phyloP scores from a whole-genome alignment of 2,329 filamentous ascomycete genomes.

The Pestalotiopsis sp. region DNA sequence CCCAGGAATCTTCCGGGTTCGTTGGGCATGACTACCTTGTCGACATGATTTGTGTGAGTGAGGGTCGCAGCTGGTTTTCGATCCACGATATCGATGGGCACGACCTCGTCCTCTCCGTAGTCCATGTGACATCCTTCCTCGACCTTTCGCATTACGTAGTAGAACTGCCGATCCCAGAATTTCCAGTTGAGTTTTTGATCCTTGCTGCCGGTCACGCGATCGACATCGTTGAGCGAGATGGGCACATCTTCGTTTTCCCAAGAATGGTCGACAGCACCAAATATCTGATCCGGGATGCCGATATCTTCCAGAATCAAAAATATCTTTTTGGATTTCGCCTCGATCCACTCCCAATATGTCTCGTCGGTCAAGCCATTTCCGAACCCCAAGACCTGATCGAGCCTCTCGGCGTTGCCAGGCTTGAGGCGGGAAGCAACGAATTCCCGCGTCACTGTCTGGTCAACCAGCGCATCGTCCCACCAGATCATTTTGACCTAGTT shows the following conservation, averaged over 20 bases:
- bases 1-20: slow-evolving; percentile 59
- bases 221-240: slow-evolving; percentile 66
- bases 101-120: slow-evolving; percentile 68
- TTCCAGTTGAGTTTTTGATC: slow-evolving; percentile 67
- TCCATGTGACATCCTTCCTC: slow-evolving; percentile 61
- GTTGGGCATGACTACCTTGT: slow-evolving; percentile 67
- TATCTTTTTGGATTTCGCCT: slow-evolving; percentile 67
- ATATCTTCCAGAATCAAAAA: slow-evolving; percentile 74
- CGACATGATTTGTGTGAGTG: slow-evolving; percentile 41
- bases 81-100: slow-evolving; percentile 70
- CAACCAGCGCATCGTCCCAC: slow-evolving; percentile 74
- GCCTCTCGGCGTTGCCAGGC: slow-evolving; percentile 60
- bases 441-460: slow-evolving; percentile 67
- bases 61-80: slow-evolving; percentile 45
- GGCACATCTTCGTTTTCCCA: slow-evolving; percentile 80
- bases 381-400: slow-evolving; percentile 67
- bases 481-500: slow-evolving; percentile 47
- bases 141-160: slow-evolving; percentile 68
- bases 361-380: slow-evolving; percentile 71
- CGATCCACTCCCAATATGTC: slow-evolving; percentile 80
- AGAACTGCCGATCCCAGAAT: slow-evolving; percentile 72
- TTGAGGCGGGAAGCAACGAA: slow-evolving; percentile 69
- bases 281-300: slow-evolving; percentile 73
- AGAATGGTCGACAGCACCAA: slow-evolving; percentile 73
- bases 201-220: slow-evolving; percentile 59